These are phyloP conservation scores for Solanum sejunctum DNA, from an alignment of 257 asterid species.

Conservation along the genomic window DNA sequence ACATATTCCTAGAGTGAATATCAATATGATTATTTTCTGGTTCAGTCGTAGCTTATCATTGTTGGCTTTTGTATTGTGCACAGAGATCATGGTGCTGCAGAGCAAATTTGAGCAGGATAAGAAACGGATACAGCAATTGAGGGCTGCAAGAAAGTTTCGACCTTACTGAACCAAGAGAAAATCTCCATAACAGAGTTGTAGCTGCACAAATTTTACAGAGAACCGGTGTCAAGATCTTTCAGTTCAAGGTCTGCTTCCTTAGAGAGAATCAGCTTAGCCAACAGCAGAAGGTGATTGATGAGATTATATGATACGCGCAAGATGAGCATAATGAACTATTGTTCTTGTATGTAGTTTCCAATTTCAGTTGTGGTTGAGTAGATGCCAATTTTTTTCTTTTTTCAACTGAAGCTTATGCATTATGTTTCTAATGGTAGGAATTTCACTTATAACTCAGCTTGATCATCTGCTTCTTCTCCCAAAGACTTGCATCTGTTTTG, in stretches of 20 bases:
- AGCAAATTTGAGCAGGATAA: constrained; percentile 93
- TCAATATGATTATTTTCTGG: not conserved
- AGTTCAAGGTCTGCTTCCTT: not conserved
- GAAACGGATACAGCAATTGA: constrained; percentile 76
- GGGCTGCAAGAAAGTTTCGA: constrained; percentile 80
- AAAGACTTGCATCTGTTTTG: not conserved
- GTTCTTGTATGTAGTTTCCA: not conserved
- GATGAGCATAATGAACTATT: not conserved
- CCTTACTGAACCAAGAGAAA: constrained; percentile 32
- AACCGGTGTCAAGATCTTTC: not conserved
- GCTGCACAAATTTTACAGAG: not conserved
- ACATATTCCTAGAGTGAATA: not conserved
- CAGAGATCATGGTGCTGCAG: constrained; percentile 84
- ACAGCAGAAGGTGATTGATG: not conserved
- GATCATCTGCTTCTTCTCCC: too few species aligned
- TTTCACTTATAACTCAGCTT: not conserved
- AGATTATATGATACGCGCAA: not conserved
- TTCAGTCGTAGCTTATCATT: not conserved
- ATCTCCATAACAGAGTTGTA: not conserved
- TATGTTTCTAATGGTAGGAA: not conserved
- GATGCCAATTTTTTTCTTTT: not conserved
- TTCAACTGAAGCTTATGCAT: not conserved
- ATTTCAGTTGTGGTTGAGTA: not conserved
- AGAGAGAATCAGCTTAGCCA: not conserved
- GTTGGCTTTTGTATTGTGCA: not conserved